Base-by-base conservation (phyloP, 768 basidiomycete species). In the Auriscalpium vulgare region DNA sequence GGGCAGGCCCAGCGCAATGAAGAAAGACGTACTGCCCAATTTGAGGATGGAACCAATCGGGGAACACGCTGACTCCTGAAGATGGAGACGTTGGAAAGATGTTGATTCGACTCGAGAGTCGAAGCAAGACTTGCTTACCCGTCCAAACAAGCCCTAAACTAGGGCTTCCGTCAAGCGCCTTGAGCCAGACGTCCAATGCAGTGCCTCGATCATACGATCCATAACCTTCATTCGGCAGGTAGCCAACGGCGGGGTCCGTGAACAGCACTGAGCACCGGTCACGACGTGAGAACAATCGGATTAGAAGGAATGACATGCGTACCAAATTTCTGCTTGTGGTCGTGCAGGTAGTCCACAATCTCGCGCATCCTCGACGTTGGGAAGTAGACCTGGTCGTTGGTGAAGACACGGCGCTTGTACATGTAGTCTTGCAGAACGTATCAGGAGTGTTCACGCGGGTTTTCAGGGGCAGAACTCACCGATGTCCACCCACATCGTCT, bases 401-500 rank as follows among this genome's bases (percentile, higher is more conserved):
- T 89, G 69, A 87, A 87, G 51, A 86, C 77, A 23, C 80, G 73
- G n/a, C 84, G 78, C 48, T 75, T 67, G 63, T 78, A 72, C 85
- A 87, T 87, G 67, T 87, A 87, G 66, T 88, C 83, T 84, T 19
- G 36, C 5, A 17, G 19, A 16, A 3, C 0, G 23, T 35, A 29
- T 29, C 4, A 4, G 2, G 29, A 29, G 29, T 37, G 5, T 10
- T 17, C 48, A 4, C 6, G n/a, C n/a, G 8, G 21, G 47, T 16
- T 16, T n/a, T n/a, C n/a, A n/a, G 60, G 19, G 10, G 37, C 19
- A 55, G 62, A 4, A 29, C 61, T 34, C 60, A 79, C 84, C 83
- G 38, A 88, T 88, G 66, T 87, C 86, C 2, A 84, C 85, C 85
- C 85, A 87, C 85, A 87, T 87, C 0, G 85, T 86, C 67, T 88